These are phyloP conservation scores for Hypoxylon sp. DNA, from an alignment of 2,329 filamentous ascomycete species.

Conservation along the genomic window DNA sequence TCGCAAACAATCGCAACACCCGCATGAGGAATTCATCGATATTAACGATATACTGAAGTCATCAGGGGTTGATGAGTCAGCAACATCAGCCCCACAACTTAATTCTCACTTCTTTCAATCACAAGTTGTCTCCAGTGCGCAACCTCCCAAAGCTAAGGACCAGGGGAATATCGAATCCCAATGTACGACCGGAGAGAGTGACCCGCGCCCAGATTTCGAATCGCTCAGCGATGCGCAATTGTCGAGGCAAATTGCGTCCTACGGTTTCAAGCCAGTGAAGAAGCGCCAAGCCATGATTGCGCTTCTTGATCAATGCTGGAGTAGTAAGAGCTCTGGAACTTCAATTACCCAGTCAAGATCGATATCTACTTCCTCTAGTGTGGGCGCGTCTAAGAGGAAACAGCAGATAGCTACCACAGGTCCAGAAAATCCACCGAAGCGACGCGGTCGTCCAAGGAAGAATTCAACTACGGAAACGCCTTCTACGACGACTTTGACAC, in stretches of 20 bases:
- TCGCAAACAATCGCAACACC: slow-evolving; percentile 49
- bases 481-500: slow-evolving; percentile 21
- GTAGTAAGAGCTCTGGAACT: slow-evolving; percentile 64
- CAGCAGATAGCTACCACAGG: slow-evolving; percentile 17
- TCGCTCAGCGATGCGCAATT: slow-evolving; percentile 75
- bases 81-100: slow-evolving; percentile 11
- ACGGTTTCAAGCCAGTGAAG: slow-evolving; percentile 81
- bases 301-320: slow-evolving; percentile 79
- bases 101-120: slow-evolving; percentile 44
- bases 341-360: slow-evolving; percentile 27
- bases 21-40: slow-evolving; percentile 50
- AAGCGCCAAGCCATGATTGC: slow-evolving; percentile 78
- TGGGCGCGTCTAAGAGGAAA: slow-evolving; percentile 39
- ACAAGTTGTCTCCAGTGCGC: slow-evolving; percentile 28
- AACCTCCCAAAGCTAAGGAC: slow-evolving; percentile 2
- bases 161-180: slow-evolving; percentile 9
- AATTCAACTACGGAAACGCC: slow-evolving; percentile 35
- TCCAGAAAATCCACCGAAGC: slow-evolving; percentile 54
- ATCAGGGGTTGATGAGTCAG: slow-evolving; percentile 35
- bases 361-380: slow-evolving; percentile 46
- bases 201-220: slow-evolving; percentile 68
- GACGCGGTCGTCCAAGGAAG: slow-evolving; percentile 62
- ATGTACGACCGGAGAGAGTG: slow-evolving; percentile 10
- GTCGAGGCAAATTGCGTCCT: slow-evolving; percentile 72
- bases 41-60: slow-evolving; percentile 52